These are phyloP conservation scores for Crucihimalaya himalaica DNA, from an alignment of 345 rosid species.

Conservation along the genomic window DNA sequence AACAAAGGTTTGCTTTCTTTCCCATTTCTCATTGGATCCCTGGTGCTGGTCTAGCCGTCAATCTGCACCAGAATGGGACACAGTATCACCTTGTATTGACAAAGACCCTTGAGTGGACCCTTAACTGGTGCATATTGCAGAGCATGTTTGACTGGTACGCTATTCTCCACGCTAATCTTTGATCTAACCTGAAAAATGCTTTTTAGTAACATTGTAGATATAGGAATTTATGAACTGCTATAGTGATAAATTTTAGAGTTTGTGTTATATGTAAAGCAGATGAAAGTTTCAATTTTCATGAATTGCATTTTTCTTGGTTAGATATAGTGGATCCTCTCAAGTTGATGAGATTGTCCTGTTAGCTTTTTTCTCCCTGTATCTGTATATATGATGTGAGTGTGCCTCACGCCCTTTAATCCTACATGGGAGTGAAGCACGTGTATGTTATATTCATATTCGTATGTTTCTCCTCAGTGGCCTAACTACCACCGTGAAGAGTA, in stretches of 20 bases:
- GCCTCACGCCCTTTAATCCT: background rate
- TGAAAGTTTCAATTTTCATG: background rate
- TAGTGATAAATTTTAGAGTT: background rate
- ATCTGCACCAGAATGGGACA: constrained; percentile 52
- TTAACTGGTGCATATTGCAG: constrained; percentile 98
- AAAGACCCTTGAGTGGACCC: constrained; percentile 96
- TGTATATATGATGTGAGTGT: background rate
- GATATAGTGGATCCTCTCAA: background rate
- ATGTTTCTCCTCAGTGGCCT: constrained; percentile 1
- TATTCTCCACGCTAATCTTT: constrained; percentile 12
- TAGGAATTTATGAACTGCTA: background rate
- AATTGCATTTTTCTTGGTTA: background rate
- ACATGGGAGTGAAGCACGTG: background rate
- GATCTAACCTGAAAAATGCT: background rate
- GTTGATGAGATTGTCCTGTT: constrained; percentile 6
- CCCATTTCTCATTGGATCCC: constrained; percentile 87
- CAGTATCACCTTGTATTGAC: constrained; percentile 67
- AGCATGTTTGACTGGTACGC: constrained; percentile 98
- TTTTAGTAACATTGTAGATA: constrained; percentile 2
- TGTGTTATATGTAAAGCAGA: constrained; percentile 7
- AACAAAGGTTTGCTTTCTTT: constrained; percentile 96
- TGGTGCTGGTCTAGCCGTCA: constrained; percentile 85
- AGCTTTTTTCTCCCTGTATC: background rate
- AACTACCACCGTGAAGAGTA: background rate
- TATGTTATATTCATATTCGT: constrained; percentile 12